Conservation (phyloP, 2,329 filamentous ascomycete genomes). For the Ophiognomonia clavigignenti-juglandacearum region DNA sequence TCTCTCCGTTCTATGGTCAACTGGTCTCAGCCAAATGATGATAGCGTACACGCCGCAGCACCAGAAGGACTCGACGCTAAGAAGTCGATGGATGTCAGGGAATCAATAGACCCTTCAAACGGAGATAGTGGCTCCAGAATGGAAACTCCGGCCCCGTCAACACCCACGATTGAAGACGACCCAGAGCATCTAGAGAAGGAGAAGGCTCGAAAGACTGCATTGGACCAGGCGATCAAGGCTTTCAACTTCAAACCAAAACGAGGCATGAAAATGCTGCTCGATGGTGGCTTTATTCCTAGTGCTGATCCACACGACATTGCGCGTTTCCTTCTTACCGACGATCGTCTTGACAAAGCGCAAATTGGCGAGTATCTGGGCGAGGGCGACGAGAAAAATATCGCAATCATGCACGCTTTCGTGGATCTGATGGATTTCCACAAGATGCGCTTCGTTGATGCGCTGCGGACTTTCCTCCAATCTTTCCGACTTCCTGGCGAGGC, state of each 20-base stretch:
- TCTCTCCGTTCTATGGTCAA: constrained; percentile 85
- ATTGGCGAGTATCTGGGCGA: constrained; percentile 94
- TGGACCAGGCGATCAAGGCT: constrained; percentile 80
- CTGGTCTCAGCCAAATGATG: constrained; percentile 68
- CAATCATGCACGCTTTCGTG: constrained; percentile 97
- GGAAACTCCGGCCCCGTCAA: constrained; percentile 58
- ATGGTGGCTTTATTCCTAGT: constrained; percentile 82
- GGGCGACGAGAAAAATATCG: constrained; percentile 87
- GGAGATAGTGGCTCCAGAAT: constrained; percentile 58
- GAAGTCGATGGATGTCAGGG: constrained; percentile 53
- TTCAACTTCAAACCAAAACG: constrained; percentile 99
- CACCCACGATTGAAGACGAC: constrained; percentile 76
- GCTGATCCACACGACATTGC: constrained; percentile 79
- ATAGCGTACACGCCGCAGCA: constrained; percentile 54
- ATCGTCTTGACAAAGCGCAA: constrained; percentile 83
- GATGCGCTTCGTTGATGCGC: constrained; percentile 85
- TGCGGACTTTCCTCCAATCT: constrained; percentile 87
- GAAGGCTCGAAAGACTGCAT: constrained; percentile 87
- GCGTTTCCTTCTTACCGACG: constrained; percentile 72
- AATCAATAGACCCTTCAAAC: constrained; percentile 70
- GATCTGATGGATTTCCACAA: constrained; percentile 91
- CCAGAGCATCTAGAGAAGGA: constrained; percentile 91
- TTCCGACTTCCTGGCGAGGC: constrained; percentile 94
- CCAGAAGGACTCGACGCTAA: constrained; percentile 43
- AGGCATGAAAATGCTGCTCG: constrained; percentile 77